phyloP scores from a whole-genome alignment of 129 eudicot species.

The Flaveria ramosissima region DNA sequence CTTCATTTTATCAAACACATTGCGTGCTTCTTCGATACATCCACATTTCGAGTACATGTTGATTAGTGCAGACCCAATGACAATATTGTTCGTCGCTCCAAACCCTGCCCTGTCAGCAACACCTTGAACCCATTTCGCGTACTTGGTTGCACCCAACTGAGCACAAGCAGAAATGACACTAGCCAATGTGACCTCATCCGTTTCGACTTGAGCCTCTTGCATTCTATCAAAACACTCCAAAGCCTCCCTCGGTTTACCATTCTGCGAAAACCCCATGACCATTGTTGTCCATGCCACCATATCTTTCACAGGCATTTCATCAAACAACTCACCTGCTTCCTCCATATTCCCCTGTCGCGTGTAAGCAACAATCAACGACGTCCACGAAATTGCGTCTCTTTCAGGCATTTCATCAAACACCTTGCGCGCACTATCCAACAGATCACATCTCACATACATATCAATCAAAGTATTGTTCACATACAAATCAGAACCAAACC shows the following conservation, averaged over 20 bases:
- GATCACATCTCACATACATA: constrained; percentile 62
- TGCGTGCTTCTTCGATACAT: constrained; percentile 36
- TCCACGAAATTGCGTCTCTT: constrained; percentile 67
- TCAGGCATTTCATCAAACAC: constrained; percentile 36
- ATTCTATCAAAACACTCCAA: constrained; percentile 60
- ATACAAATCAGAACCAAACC: constrained; percentile 53
- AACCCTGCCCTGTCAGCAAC: constrained; percentile 63
- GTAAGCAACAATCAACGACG: constrained; percentile 60
- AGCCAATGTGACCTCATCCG: constrained; percentile 67
- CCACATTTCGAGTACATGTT: constrained; percentile 59
- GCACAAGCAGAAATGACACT: constrained; percentile 81
- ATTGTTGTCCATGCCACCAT: constrained; percentile 43
- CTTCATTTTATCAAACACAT: constrained; percentile 41
- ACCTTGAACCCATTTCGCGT: constrained; percentile 62
- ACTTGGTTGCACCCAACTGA: constrained; percentile 62
- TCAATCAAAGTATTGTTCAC: constrained; percentile 64
- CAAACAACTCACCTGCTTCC: constrained; percentile 57
- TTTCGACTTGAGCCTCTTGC: constrained; percentile 48
- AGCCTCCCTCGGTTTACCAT: constrained; percentile 61
- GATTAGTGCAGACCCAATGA: constrained; percentile 61
- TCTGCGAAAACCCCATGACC: constrained; percentile 70
- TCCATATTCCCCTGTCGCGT: constrained; percentile 57
- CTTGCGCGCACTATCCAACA: constrained; percentile 10
- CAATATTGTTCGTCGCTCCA: constrained; percentile 40
- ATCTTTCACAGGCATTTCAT: constrained; percentile 42